Conservation (phyloP, 331 rosid species). For the Rhamnella rubrinervis region DNA sequence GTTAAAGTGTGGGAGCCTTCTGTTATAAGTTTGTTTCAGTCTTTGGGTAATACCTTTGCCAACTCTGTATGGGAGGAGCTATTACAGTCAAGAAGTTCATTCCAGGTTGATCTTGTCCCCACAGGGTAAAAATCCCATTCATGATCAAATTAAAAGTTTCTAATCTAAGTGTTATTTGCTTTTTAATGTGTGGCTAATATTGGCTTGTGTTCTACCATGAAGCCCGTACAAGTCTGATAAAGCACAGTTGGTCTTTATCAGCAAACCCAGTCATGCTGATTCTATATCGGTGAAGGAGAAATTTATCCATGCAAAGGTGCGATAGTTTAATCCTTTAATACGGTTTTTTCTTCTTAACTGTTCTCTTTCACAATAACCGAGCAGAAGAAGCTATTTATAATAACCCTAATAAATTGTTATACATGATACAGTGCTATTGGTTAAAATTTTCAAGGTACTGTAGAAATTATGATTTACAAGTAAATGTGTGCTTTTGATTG, state of each 20-base stretch:
- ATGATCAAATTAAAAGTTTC: not conserved
- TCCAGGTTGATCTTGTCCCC: constrained; percentile 82
- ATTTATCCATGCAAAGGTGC: constrained; percentile 96
- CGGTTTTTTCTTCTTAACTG: not conserved
- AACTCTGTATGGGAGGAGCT: constrained; percentile 99
- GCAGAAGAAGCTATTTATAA: not conserved
- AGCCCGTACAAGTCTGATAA: constrained; percentile 80
- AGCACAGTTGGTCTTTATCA: constrained; percentile 52
- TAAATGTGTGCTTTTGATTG: constrained; percentile 22
- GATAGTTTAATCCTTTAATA: constrained; percentile 4
- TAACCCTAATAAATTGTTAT: not conserved
- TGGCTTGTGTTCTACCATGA: constrained; percentile 37
- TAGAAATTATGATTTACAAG: constrained; percentile 3
- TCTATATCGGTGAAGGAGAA: constrained; percentile 93
- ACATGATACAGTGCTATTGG: constrained; percentile 10
- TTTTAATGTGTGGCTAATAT: constrained; percentile 16
- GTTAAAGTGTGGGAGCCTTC: constrained; percentile 99
- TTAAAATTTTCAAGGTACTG: constrained; percentile 4
- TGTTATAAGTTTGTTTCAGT: constrained; percentile 91
- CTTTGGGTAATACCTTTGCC: constrained; percentile 94
- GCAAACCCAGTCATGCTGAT: constrained; percentile 82
- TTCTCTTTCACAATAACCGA: not conserved
- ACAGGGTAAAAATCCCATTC: constrained; percentile 72
- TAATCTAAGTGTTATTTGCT: not conserved
- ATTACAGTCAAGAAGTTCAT: constrained; percentile 85